Evolutionary conservation across 2,329 filamentous ascomycete species (phyloP).

Genomic region (Tolypocladium pustulatum): DNA sequence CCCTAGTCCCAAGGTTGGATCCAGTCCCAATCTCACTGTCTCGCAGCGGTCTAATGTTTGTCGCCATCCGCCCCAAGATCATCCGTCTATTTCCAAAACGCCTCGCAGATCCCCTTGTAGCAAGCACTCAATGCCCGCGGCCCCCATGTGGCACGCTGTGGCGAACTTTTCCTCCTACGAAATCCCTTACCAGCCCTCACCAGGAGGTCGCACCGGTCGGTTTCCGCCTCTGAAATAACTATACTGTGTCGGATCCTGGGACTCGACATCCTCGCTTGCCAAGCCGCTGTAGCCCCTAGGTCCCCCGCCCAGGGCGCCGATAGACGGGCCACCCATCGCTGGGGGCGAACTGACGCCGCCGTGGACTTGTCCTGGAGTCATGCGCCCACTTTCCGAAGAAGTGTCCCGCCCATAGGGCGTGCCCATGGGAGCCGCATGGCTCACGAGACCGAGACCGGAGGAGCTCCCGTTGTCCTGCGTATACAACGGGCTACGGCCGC

Average conservation of each 20-base stretch:
- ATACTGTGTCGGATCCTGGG: conserved; percentile 33
- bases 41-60: neutral
- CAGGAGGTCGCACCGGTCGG: conserved; percentile 18
- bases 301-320: conserved; percentile 45
- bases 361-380: conserved; percentile 9
- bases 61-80: neutral
- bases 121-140: neutral
- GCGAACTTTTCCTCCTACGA: neutral
- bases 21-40: neutral
- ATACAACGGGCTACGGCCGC: conserved; percentile 38
- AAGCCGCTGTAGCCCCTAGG: conserved; percentile 49
- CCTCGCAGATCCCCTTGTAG: conserved; percentile 4
- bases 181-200: conserved; percentile 25
- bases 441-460: conserved; percentile 28
- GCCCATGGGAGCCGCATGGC: conserved; percentile 36
- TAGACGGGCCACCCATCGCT: conserved; percentile 27
- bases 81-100: conserved; percentile 10
- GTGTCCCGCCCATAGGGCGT: conserved; percentile 13
- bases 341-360: conserved; percentile 7
- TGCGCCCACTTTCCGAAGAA: conserved; percentile 13
- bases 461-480: conserved; percentile 40
- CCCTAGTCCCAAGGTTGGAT: neutral
- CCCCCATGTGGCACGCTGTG: neutral
- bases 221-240: conserved; percentile 43
- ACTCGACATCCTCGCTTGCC: conserved; percentile 33